Base-by-base conservation (phyloP, 2,329 filamentous ascomycete species). In the Fusarium sacchari region DNA sequence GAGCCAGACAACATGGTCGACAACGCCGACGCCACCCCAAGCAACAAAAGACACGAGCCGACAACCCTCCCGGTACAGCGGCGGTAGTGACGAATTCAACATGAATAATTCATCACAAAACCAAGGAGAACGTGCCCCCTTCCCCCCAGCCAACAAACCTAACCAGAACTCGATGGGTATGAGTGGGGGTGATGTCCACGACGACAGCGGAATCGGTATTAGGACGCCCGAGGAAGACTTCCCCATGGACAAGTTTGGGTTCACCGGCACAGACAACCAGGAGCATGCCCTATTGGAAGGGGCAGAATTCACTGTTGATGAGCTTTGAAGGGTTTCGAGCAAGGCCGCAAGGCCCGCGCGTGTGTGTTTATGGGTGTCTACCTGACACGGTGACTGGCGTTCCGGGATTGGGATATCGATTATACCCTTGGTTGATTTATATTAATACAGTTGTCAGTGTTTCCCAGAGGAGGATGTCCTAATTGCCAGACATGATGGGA, bases 181-280 rank as follows among this genome's bases (percentile, higher is more conserved):
- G 68, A 73, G 85, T 50, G 85, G 86, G 30, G 77, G 84, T 65
- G 86, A 87, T 64, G 83, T 79, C 6, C 89, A 92, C 69, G 92
- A 94, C 74, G 93, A 94, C 74, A 94, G 92, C 77, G 92, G 92
- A 4, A 94, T 94, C 68, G 91, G 91, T 36, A 91, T 94, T 76
- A 84, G 89, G 57, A 91, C 90, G 9, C 90, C 90, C 2, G 90
- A 92, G 60, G 90, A 92, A 61, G 90, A 92, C 32, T 90, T 90
- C 52, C 84, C 87, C 3, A 86, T 89, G 79, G 88, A 89, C 59
- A 91, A 91, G 77, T 91, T 87, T 77, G 83, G 84, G 15, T 87
- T 86, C 66, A 76, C 82, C 18, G 80, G 80, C 42, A 69, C 79
- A 32, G 82, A 84, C 37, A 79, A 74, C 34, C 80, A 83, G 55